phyloP scores from a whole-genome alignment of 1,284 basidiomycete species.

The Melampsora abietis-canadensis region DNA sequence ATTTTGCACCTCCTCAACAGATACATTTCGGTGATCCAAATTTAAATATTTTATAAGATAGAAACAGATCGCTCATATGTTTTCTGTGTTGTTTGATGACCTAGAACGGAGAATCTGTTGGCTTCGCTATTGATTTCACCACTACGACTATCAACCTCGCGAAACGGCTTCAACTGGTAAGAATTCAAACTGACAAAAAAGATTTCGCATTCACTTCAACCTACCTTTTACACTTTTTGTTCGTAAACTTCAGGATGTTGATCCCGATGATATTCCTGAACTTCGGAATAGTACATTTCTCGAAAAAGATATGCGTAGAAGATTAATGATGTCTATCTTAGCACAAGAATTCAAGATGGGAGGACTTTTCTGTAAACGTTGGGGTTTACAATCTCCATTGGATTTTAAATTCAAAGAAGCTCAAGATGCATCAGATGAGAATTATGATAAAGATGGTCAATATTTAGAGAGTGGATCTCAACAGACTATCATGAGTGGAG shows the following conservation, averaged over 20 bases:
- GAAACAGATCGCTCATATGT: too few relatives aligned
- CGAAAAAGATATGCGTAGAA: conserved; percentile 18
- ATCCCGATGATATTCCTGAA: conserved; percentile 27
- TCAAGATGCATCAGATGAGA: conserved; percentile 28
- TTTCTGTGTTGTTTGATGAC: background rate
- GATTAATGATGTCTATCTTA: conserved; percentile 23
- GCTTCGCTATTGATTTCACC: conserved; percentile 13
- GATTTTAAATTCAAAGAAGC: conserved; percentile 18
- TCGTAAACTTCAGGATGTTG: conserved; percentile 11
- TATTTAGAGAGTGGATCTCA: background rate
- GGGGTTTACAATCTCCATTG: conserved; percentile 20
- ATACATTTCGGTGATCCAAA: conserved; percentile 23
- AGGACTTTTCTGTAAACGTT: conserved; percentile 22
- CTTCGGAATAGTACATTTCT: background rate
- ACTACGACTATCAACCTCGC: conserved; percentile 19
- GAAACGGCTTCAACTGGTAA: conserved; percentile 19
- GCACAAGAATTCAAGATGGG: conserved; percentile 32
- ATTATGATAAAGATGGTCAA: conserved; percentile 1
- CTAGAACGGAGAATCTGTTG: conserved; percentile 22
- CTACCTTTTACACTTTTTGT: background rate
- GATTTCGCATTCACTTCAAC: background rate
- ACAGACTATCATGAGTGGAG: conserved; percentile 12
- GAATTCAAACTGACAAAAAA: background rate
- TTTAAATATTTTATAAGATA: background rate
- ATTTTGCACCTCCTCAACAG: background rate